These are phyloP conservation scores for Debaryomycetaceae sp. DNA, from an alignment of 1,139 yeast genomes.

Conservation along the genomic window DNA sequence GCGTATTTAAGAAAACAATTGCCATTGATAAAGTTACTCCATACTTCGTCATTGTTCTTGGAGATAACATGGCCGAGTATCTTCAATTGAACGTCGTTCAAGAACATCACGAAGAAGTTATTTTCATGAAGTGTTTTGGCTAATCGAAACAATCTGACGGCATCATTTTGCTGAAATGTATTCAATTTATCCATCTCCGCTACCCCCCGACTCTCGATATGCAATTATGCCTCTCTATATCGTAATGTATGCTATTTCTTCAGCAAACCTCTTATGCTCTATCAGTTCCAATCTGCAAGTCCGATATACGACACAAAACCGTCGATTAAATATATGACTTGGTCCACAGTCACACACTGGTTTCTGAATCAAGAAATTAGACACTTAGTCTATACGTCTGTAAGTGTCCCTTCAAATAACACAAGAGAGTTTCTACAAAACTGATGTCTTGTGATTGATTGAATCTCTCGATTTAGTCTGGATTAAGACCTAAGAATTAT, in stretches of 20 bases:
- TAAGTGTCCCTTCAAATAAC: neutral
- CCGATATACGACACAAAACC: constrained; percentile 1
- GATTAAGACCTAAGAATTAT: neutral
- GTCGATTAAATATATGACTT: neutral
- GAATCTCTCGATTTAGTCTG: neutral
- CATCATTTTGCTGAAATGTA: constrained; percentile 42
- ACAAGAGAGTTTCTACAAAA: neutral
- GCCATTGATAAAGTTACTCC: constrained; percentile 57
- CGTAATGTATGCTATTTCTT: neutral
- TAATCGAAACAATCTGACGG: constrained; percentile 39
- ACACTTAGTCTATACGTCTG: neutral
- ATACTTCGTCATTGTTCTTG: constrained; percentile 32
- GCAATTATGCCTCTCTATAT: neutral
- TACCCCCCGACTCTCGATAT: neutral
- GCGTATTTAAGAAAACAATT: constrained; percentile 38
- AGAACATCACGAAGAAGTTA: constrained; percentile 54
- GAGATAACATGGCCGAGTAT: constrained; percentile 44
- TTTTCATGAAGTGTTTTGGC: constrained; percentile 46
- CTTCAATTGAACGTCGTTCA: constrained; percentile 60
- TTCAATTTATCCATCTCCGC: constrained; percentile 38
- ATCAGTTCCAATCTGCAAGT: neutral
- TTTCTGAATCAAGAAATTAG: neutral
- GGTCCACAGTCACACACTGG: neutral
- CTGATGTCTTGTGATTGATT: neutral
- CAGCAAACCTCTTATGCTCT: neutral